Evolutionary conservation across 2,329 filamentous ascomycete species (phyloP), one percentile per base, ranked within the genome.

Genomic region (Ceratocystis papillata): DNA sequence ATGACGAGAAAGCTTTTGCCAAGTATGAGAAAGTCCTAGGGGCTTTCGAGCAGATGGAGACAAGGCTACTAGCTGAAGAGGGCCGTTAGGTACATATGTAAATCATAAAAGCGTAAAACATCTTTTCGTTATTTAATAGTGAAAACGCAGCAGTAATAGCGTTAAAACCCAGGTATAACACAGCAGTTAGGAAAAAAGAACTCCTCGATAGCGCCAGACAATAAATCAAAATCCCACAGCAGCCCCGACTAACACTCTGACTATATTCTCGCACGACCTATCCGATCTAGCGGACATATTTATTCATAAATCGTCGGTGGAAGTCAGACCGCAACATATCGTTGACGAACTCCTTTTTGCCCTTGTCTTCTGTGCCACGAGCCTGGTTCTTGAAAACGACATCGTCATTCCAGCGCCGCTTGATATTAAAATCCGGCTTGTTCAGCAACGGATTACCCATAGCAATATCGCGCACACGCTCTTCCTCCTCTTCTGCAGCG

Each of bases 351-450:
- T 96, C 92, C 79, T 93, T 95, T 79, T 91, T 84, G 69, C 87
- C 86, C 79, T 87, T 92, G 69, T 96, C 90, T 73, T 97, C 93
- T 0, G 92, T 96, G 7, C 93, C 94, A 67, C 94, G 83, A 44
- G 93, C 94, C 78, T 99, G 94, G 76, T 99, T 99, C 80, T 96
- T 97, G 79, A 99, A 99, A 2, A 99, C 92, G 12, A 99, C 94
- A 74, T 99, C 94, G 72, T 99, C 94, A 71, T 99, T 94, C 94
- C 94, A 99, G 71, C 92, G 80, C 70, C 90, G 80, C 81, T 96
- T 96, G 73, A 96, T 87, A 67, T 87, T 91, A 74, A 95, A 97
- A 71, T 96, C 91, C 22, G 83, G 77, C 74, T 89, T 89, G 63
- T 97, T 96, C 66, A 99, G 82, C 63, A 99, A 78, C 48, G 94